Evolutionary conservation across 2,329 filamentous ascomycete genomes (phyloP).

Genomic region (Teratosphaeria destructans): DNA sequence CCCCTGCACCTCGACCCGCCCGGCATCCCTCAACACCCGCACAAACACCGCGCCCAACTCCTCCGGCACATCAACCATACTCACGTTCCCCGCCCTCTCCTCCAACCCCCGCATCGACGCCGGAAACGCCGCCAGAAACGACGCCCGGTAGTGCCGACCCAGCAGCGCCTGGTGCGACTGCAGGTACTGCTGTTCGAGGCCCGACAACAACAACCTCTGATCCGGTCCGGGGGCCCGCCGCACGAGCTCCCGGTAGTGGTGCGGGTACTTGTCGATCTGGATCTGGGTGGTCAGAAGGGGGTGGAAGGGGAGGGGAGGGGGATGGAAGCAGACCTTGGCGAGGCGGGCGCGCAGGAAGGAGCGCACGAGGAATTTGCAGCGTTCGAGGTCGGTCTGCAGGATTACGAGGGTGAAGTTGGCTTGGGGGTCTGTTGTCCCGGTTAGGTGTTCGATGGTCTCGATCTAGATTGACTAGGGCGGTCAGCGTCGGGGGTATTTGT

Average conservation of each 20-base stretch:
- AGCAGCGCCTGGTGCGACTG: constrained; percentile 76
- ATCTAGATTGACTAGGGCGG: constrained; percentile 15
- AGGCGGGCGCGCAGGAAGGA: constrained; percentile 76
- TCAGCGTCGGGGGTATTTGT: constrained; percentile 1
- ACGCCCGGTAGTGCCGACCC: constrained; percentile 71
- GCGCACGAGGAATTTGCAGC: constrained; percentile 83
- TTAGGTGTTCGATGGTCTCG: constrained; percentile 45
- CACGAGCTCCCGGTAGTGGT: constrained; percentile 55
- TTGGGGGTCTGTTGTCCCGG: constrained; percentile 76
- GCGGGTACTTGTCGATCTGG: constrained; percentile 65
- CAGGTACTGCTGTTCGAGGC: constrained; percentile 70
- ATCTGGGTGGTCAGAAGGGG: background rate
- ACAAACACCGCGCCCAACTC: constrained; percentile 76
- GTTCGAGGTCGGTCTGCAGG: constrained; percentile 89
- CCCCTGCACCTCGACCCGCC: constrained; percentile 48
- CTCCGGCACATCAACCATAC: constrained; percentile 87
- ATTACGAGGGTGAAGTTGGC: constrained; percentile 90
- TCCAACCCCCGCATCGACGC: constrained; percentile 70
- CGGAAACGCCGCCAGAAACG: constrained; percentile 78
- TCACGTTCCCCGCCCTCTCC: constrained; percentile 78
- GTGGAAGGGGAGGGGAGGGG: constrained; percentile 7
- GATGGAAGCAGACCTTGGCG: constrained; percentile 53
- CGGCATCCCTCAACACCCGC: constrained; percentile 53
- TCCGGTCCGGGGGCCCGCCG: constrained; percentile 20
- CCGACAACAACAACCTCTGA: constrained; percentile 49